These are phyloP conservation scores for Aspergillus aculeatinus DNA, from an alignment of 2,329 filamentous ascomycete species.

Conservation along the genomic window DNA sequence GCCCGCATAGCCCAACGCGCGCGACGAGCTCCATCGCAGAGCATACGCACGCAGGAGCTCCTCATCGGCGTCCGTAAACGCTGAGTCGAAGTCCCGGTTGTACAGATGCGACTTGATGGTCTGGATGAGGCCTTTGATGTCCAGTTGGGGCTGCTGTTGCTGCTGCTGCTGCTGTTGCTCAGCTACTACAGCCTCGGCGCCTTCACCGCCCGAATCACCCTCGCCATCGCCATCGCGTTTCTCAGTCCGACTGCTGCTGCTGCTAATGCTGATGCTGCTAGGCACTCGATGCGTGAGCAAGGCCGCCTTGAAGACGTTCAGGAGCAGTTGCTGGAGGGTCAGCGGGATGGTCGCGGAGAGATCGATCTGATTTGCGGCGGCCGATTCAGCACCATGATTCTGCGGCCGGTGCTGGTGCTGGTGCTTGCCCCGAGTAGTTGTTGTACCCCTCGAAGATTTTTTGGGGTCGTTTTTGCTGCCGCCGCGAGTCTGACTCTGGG, in stretches of 20 bases:
- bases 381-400: neutral
- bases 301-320: conserved; percentile 70
- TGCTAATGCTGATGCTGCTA: no score
- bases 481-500: neutral
- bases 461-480: neutral
- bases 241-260: neutral
- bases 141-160: conserved; percentile 15
- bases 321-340: conserved; percentile 65
- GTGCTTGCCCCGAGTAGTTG: neutral
- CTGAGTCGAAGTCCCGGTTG: conserved; percentile 75
- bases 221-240: neutral
- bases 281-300: conserved; percentile 49
- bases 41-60: conserved; percentile 80
- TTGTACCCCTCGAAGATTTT: neutral
- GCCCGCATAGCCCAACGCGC: conserved; percentile 79
- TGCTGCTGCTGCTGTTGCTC: no score
- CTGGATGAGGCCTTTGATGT: conserved; percentile 62
- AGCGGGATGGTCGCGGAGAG: conserved; percentile 44
- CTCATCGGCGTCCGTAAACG: conserved; percentile 65
- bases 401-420: conserved; percentile 6
- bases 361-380: conserved; percentile 17
- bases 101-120: conserved; percentile 83
- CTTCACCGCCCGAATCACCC: neutral
- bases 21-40: conserved; percentile 82
- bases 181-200: neutral